Conservation (phyloP, 768 basidiomycete species). For the Leucocoprinus leucothites region DNA sequence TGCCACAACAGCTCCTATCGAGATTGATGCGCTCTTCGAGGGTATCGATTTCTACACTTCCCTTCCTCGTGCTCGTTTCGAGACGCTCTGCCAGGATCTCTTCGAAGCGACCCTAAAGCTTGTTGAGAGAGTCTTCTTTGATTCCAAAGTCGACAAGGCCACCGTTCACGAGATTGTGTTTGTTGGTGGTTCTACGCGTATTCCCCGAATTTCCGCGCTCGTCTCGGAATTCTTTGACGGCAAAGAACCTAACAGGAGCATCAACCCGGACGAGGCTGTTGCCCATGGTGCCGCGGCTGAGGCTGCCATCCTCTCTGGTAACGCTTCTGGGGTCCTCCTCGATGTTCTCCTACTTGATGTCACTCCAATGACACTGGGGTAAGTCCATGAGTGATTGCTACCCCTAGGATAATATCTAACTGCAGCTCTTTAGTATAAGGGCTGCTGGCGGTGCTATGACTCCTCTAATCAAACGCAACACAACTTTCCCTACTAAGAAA, state of each 20-base stretch:
- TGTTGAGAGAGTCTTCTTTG: constrained; percentile 96
- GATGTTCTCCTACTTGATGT: constrained; percentile 96
- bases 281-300: constrained; percentile 99
- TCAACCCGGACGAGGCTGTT: constrained; percentile 99
- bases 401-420: constrained; percentile 19
- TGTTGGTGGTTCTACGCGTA: constrained; percentile 98
- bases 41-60: constrained; percentile 99
- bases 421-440: constrained; percentile 64
- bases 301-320: constrained; percentile 95
- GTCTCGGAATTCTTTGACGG: constrained; percentile 99
- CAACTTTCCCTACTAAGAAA: constrained; percentile 97
- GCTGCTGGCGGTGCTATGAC: constrained; percentile 99
- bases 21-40: constrained; percentile 97
- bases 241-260: constrained; percentile 98
- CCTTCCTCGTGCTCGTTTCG: constrained; percentile 96
- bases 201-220: constrained; percentile 95
- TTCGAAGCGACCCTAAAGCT: constrained; percentile 95
- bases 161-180: constrained; percentile 97
- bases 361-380: constrained; percentile 74
- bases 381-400: constrained; percentile 23
- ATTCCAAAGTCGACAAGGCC: constrained; percentile 96
- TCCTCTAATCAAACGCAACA: constrained; percentile 97
- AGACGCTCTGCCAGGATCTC: constrained; percentile 92
- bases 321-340: constrained; percentile 97
- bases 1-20: constrained; percentile 93